A percentile compares a stretch with the other conserved stretches of the same genome.
Conservation (phyloP, 2,329 filamentous ascomycete species). For the Alternaria alternata region DNA sequence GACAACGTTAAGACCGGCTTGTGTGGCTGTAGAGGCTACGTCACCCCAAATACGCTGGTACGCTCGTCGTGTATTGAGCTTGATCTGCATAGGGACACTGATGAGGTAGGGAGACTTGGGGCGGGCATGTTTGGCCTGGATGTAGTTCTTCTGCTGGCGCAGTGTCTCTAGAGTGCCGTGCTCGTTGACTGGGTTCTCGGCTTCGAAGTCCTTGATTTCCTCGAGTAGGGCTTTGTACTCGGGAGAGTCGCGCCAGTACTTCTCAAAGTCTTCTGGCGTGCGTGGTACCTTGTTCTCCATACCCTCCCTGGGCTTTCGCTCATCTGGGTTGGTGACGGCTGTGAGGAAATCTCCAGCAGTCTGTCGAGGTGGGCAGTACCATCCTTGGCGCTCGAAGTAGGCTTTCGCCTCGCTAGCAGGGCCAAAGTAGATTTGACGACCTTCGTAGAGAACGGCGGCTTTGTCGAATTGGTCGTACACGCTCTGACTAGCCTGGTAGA, state of each 20-base stretch:
- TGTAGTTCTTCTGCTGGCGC: conserved; percentile 58
- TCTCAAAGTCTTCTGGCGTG: conserved; percentile 59
- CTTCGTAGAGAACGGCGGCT: conserved; percentile 76
- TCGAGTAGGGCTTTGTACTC: conserved; percentile 52
- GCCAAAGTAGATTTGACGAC: conserved; percentile 80
- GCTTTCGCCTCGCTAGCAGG: conserved; percentile 64
- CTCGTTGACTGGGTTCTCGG: conserved; percentile 55
- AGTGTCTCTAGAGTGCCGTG: conserved; percentile 40
- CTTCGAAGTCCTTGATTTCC: conserved; percentile 62
- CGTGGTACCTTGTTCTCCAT: conserved; percentile 57
- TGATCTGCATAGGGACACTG: conserved; percentile 58
- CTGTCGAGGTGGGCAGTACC: conserved; percentile 70
- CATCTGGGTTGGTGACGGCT: conserved; percentile 66
- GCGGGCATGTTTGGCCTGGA: conserved; percentile 63
- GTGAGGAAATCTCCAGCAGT: conserved; percentile 80
- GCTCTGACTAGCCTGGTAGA: conserved; percentile 61
- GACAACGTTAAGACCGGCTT: conserved; percentile 59
- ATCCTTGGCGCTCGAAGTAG: conserved; percentile 76
- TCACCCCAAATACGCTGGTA: conserved; percentile 49
- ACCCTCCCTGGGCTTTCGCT: conserved; percentile 53
- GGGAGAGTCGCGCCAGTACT: conserved; percentile 62
- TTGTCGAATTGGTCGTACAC: conserved; percentile 76
- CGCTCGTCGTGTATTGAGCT: conserved; percentile 40
- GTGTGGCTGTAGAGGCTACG: conserved; percentile 41
- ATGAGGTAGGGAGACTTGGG: conserved; percentile 67